Percentiles rank a stretch among this genome's conserved stretches.
Conservation (phyloP, 176 grass and related monocot genomes). For the Carex kokanica region DNA sequence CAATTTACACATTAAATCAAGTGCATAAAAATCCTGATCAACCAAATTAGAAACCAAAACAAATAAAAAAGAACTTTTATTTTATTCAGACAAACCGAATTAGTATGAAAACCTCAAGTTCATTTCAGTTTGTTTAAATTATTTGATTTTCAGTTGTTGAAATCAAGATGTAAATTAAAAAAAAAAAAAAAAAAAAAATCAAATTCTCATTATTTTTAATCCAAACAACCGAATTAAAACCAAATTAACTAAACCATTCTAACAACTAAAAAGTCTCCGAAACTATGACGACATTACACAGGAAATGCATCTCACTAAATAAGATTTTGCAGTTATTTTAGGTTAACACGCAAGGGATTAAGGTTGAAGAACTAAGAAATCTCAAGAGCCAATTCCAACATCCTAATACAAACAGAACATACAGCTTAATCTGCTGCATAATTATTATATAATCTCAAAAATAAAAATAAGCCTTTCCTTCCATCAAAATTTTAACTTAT, state of each 20-base stretch:
- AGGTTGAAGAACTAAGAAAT: not conserved
- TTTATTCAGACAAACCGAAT: no score
- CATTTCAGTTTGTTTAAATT: not conserved
- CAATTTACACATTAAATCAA: no score
- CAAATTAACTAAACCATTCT: not conserved
- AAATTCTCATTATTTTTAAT: not conserved
- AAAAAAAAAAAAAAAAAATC: not conserved
- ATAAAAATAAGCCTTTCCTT: not conserved
- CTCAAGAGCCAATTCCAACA: not conserved
- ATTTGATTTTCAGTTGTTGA: not conserved
- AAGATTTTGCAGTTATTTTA: not conserved
- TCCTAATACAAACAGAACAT: conserved; percentile 3
- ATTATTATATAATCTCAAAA: conserved; percentile 18
- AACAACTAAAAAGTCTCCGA: not conserved
- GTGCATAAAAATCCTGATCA: no score
- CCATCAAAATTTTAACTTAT: conserved; percentile 24
- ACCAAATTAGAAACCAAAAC: no score
- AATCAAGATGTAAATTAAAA: not conserved
- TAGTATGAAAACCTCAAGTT: no score
- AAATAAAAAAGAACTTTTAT: no score
- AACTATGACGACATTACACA: not conserved
- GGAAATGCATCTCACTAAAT: not conserved
- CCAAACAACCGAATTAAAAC: not conserved
- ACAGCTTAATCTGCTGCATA: conserved; percentile 19
- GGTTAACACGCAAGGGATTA: not conserved